Evolutionary conservation across 768 basidiomycete species (phyloP).

Genomic region (Chalciporus sphaerocephalus): DNA sequence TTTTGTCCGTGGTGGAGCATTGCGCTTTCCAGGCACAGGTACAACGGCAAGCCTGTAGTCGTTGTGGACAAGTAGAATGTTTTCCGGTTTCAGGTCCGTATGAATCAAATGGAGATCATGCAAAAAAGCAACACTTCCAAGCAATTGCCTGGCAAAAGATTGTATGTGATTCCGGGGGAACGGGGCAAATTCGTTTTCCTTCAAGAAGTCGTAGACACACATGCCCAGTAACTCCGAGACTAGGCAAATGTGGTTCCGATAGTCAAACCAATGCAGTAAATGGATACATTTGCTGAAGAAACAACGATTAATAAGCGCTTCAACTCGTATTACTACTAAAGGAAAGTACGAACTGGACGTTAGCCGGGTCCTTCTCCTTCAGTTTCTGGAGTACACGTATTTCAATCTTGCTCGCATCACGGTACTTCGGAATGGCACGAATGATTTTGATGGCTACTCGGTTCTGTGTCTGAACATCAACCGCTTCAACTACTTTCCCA

Average conservation of each 20-base stretch:
- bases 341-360: constrained; percentile 67
- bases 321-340: constrained; percentile 7
- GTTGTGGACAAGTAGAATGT: constrained; percentile 90
- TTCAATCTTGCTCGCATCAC: constrained; percentile 98
- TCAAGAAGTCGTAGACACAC: constrained; percentile 98
- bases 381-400: constrained; percentile 91
- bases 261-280: constrained; percentile 91
- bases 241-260: constrained; percentile 94
- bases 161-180: constrained; percentile 97
- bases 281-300: constrained; percentile 91
- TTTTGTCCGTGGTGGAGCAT: constrained; percentile 62
- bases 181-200: constrained; percentile 94
- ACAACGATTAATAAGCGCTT: constrained; percentile 17
- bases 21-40: constrained; percentile 65
- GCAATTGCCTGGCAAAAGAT: constrained; percentile 86
- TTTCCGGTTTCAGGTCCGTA: constrained; percentile 98
- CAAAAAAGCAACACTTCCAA: constrained; percentile 89
- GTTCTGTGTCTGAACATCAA: constrained; percentile 69
- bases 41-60: constrained; percentile 62
- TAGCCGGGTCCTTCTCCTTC: constrained; percentile 81
- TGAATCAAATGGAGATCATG: constrained; percentile 90
- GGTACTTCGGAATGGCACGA: constrained; percentile 95
- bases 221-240: constrained; percentile 94
- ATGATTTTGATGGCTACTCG: constrained; percentile 98
- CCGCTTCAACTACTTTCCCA: constrained; percentile 95